Conservation (phyloP, 2,329 filamentous ascomycete species). For the Exophiala oligosperma region DNA sequence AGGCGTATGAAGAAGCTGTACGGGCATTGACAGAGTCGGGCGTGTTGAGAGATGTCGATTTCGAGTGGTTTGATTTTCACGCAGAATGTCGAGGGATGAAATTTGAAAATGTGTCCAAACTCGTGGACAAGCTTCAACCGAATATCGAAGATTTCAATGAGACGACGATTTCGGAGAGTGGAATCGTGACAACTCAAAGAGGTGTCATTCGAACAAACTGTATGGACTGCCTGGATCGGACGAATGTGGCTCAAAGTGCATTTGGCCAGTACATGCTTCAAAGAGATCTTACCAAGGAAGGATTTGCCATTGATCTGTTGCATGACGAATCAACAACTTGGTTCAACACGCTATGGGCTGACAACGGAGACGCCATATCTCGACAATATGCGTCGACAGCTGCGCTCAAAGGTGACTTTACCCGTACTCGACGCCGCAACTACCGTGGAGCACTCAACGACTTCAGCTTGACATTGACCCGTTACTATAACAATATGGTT, state of each 20-base stretch:
- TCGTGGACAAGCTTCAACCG: slow-evolving; percentile 69
- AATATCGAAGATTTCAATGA: slow-evolving; percentile 72
- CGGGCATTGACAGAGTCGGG: slow-evolving; percentile 65
- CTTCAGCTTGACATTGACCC: slow-evolving; percentile 79
- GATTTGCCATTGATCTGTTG: slow-evolving; percentile 73
- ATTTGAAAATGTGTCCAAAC: slow-evolving; percentile 86
- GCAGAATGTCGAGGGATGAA: slow-evolving; percentile 91
- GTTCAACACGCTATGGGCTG: slow-evolving; percentile 97
- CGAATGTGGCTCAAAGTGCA: slow-evolving; percentile 92
- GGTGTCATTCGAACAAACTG: slow-evolving; percentile 93
- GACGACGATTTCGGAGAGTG: slow-evolving; percentile 57
- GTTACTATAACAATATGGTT: slow-evolving; percentile 80
- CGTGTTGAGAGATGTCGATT: slow-evolving; percentile 60
- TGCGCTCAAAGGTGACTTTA: slow-evolving; percentile 95
- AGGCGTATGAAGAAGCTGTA: slow-evolving; percentile 71
- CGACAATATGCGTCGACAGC: slow-evolving; percentile 95
- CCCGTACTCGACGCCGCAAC: slow-evolving; percentile 79
- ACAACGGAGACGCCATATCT: slow-evolving; percentile 94
- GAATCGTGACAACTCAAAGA: slow-evolving; percentile 55
- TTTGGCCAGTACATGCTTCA: slow-evolving; percentile 83
- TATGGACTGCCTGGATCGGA: slow-evolving; percentile 97
- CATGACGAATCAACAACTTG: slow-evolving; percentile 77
- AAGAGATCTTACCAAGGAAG: slow-evolving; percentile 71
- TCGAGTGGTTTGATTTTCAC: slow-evolving; percentile 99
- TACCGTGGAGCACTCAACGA: slow-evolving; percentile 91